Percentiles rank a stretch among this genome's conserved stretches.
These are phyloP conservation scores for Ceratocystiopsis brevicomis DNA, from an alignment of 2,329 filamentous ascomycete species.

Conservation along the genomic window DNA sequence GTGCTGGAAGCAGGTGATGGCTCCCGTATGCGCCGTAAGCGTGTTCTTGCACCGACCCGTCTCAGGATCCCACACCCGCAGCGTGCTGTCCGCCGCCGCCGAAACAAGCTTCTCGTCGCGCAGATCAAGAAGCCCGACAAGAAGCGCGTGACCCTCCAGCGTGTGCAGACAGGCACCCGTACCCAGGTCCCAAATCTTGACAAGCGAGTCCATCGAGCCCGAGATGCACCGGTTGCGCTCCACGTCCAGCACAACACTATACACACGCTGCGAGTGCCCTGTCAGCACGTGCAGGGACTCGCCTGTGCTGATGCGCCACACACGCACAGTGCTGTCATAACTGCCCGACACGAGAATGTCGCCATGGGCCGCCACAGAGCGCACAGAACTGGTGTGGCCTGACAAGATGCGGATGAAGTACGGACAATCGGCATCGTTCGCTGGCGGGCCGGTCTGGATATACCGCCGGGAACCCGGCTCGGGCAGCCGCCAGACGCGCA, in stretches of 20 bases:
- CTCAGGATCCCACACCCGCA: constrained; percentile 94
- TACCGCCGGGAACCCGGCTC: constrained; percentile 59
- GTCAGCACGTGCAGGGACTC: constrained; percentile 68
- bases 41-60: constrained; percentile 78
- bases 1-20: constrained; percentile 97
- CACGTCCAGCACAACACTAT: constrained; percentile 87
- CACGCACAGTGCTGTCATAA: constrained; percentile 85
- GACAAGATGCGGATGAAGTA: constrained; percentile 80
- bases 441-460: constrained; percentile 58
- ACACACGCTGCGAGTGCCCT: constrained; percentile 84
- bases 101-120: constrained; percentile 82
- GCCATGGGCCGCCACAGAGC: constrained; percentile 83
- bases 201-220: constrained; percentile 92
- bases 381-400: constrained; percentile 83
- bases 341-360: constrained; percentile 95
- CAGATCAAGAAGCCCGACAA: constrained; percentile 82
- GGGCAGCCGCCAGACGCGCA: constrained; percentile 87
- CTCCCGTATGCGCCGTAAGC: constrained; percentile 82
- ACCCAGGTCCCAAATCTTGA: constrained; percentile 92
- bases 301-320: constrained; percentile 95
- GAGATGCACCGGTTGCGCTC: constrained; percentile 89
- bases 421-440: constrained; percentile 63
- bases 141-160: constrained; percentile 76
- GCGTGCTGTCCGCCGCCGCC: constrained; percentile 82
- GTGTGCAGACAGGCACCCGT: constrained; percentile 74